Conservation (phyloP, 2,329 filamentous ascomycete species). For the Scytalidium sp. region DNA sequence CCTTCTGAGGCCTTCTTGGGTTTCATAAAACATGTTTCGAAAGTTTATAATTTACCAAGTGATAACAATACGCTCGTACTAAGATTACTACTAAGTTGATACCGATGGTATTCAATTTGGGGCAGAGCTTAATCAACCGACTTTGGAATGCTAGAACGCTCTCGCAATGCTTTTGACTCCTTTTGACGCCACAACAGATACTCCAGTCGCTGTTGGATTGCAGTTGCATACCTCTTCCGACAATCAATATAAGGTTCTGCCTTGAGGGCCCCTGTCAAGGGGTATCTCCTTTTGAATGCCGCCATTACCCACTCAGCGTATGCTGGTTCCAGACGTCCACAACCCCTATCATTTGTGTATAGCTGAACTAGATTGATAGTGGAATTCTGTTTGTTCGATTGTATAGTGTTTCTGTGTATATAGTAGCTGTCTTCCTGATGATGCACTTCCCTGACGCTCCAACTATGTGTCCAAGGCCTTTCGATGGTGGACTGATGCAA, state of each 20-base stretch:
- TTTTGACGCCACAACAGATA: slow-evolving; percentile 20
- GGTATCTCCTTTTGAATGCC: slow-evolving; percentile 25
- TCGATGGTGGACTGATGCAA: not conserved
- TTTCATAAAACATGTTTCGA: no score
- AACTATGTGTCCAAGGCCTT: not conserved
- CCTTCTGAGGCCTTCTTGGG: no score
- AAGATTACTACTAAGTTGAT: no score
- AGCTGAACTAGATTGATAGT: not conserved
- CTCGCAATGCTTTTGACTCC: slow-evolving; percentile 14
- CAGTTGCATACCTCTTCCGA: slow-evolving; percentile 13
- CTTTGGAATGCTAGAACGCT: not conserved
- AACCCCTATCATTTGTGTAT: slow-evolving; percentile 10
- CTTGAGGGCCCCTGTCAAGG: slow-evolving; percentile 24
- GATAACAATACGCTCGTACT: no score
- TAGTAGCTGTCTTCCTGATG: not conserved
- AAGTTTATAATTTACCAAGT: no score
- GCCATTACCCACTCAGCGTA: slow-evolving; percentile 20
- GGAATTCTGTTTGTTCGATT: not conserved
- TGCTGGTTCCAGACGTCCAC: slow-evolving; percentile 18
- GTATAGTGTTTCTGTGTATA: not conserved
- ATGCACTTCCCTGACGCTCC: not conserved
- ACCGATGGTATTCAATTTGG: no score
- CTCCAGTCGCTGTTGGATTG: slow-evolving; percentile 24
- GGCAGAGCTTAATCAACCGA: not conserved
- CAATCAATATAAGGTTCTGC: slow-evolving; percentile 5